Percentiles rank a stretch among this genome's conserved stretches.
phyloP scores from a whole-genome alignment of 371 early-diverging fungal genomes.

The Blakeslea trispora region DNA sequence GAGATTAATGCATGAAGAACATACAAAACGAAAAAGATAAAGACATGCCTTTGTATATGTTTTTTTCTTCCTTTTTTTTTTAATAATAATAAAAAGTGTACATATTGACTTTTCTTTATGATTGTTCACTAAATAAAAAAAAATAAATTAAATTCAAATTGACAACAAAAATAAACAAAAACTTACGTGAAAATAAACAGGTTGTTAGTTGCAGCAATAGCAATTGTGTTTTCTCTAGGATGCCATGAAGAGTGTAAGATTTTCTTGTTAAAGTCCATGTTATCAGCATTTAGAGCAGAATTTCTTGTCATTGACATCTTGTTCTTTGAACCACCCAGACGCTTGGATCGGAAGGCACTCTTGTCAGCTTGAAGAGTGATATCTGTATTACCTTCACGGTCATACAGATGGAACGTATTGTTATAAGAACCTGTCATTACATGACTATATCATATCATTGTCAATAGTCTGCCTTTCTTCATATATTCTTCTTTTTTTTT shows the following conservation, averaged over 20 bases:
- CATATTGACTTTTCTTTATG: no score
- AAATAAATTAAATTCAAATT: no score
- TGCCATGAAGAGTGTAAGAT: conserved; percentile 98
- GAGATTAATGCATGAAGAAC: no score
- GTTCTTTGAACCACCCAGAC: conserved; percentile 62
- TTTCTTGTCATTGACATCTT: conserved; percentile 42
- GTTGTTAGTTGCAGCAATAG: conserved; percentile 98
- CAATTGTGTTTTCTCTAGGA: conserved; percentile 95
- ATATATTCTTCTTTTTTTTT: no score
- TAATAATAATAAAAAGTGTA: no score
- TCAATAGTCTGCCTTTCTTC: no score
- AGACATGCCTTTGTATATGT: no score
- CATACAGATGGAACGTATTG: conserved; percentile 93
- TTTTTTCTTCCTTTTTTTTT: no score
- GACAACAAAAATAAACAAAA: no score
- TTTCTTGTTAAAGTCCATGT: conserved; percentile 93
- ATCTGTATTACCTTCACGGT: conserved; percentile 69
- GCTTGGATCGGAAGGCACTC: conserved; percentile 92
- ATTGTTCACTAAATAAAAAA: no score
- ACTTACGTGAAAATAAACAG: conserved; percentile 92
- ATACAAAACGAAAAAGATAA: no score
- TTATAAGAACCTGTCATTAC: conserved; percentile 95
- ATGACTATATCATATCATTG: no score
- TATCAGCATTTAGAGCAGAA: conserved; percentile 75
- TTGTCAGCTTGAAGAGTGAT: conserved; percentile 95